A percentile compares a stretch with the other conserved stretches of the same genome.
These are phyloP conservation scores for Breynia disticha DNA, from an alignment of 441 rosid species.

Conservation along the genomic window DNA sequence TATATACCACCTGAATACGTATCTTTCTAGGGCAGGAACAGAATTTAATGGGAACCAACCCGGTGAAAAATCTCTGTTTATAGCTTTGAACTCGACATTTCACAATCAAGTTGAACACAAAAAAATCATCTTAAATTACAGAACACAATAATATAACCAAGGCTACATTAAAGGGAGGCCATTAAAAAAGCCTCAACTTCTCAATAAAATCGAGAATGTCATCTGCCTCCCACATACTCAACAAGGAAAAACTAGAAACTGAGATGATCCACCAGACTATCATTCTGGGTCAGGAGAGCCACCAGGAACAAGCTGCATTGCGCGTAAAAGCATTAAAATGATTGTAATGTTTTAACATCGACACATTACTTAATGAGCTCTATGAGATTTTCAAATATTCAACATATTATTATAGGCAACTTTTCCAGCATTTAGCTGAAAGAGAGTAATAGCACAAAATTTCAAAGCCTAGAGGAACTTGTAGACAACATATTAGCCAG, in stretches of 20 bases:
- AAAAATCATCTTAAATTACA: too few species aligned
- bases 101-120: too few species aligned
- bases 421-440: not conserved
- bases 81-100: too few species aligned
- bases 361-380: not conserved
- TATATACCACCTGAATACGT: too few species aligned
- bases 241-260: not conserved
- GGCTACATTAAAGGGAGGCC: not conserved
- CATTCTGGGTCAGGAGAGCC: constrained; percentile 76
- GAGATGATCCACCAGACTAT: constrained; percentile 11
- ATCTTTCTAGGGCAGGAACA: too few species aligned
- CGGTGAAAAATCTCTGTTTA: too few species aligned
- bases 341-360: too few species aligned
- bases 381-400: not conserved
- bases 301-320: constrained; percentile 80
- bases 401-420: not conserved
- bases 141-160: too few species aligned
- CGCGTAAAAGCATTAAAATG: too few species aligned
- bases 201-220: constrained; percentile 8
- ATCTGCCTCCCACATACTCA: constrained; percentile 7
- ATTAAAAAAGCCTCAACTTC: not conserved
- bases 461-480: too few species aligned
- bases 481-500: not conserved
- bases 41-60: too few species aligned
- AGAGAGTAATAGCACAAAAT: too few species aligned